Evolutionary conservation across 2,329 filamentous ascomycete species (phyloP), one percentile per base, ranked within the genome.

Genomic region (Zymoseptoria tritici): DNA sequence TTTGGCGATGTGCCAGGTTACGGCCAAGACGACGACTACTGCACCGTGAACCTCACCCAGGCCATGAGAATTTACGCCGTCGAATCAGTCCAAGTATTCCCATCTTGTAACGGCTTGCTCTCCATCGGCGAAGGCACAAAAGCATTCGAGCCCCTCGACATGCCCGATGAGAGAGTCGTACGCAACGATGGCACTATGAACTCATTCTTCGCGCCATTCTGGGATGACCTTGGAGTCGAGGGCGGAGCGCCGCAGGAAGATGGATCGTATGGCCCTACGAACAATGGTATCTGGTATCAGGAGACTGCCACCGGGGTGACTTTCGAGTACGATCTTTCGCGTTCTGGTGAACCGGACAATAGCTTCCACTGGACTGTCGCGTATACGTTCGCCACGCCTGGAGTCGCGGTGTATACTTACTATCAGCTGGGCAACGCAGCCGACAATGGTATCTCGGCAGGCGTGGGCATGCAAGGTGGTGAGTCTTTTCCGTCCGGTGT

Each of bases 231-330:
- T 3, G 68, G 66, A 57, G 60, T 72, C 11, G 66, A 63, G 52
- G 64, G 62, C 1, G n/a, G 13, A 49, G 54, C 22, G 56, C 36
- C 36, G 13, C 36, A 46, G 13, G 11, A 13, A 13, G 36, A 46
- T 46, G 36, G 36, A 46, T 46, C 36, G 36, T 46, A 46, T 46
- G 59, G 20, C 42, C 49, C 20, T 54, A 52, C 19, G 57, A 21
- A 55, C 56, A 9, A 72, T 49, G 72, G 73, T 13, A 71, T 74
- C 56, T 75, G 66, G 56, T 75, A 73, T 58, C 62, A 71, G 31
- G 22, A 64, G 24, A 64, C 66, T n/a, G 50, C 46, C 5, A 62
- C 60, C 0, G 66, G 63, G 4, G 66, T 74, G 1, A 71, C 66
- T 3, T 71, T 63, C 24, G 72, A 74, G 59, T 74, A 67, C 49